Conservation (phyloP, 2,329 filamentous ascomycete genomes). For the Colletotrichum liaoningense region DNA sequence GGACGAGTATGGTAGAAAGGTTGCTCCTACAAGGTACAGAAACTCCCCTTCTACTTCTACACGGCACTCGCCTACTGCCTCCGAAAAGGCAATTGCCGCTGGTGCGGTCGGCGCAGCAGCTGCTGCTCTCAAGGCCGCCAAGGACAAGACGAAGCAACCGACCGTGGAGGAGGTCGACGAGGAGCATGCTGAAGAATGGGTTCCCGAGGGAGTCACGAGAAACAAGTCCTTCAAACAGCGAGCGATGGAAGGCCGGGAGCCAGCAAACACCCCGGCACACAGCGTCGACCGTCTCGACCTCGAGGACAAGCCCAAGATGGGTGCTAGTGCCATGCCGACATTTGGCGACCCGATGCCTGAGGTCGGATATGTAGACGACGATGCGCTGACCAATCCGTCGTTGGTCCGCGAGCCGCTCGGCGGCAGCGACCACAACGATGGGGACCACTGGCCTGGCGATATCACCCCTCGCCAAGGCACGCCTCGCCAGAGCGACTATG, state of each 20-base stretch:
- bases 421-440: constrained; percentile 49
- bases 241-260: constrained; percentile 66
- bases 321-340: constrained; percentile 77
- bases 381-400: constrained; percentile 87
- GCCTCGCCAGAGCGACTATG: constrained; percentile 46
- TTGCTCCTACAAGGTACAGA: constrained; percentile 56
- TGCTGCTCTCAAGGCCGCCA: constrained; percentile 61
- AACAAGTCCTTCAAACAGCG: constrained; percentile 76
- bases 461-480: constrained; percentile 44
- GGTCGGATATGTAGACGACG: constrained; percentile 75
- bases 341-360: constrained; percentile 80
- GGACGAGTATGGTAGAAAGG: constrained; percentile 68
- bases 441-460: constrained; percentile 45
- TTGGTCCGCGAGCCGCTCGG: constrained; percentile 80
- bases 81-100: constrained; percentile 67
- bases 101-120: constrained; percentile 66
- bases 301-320: constrained; percentile 67
- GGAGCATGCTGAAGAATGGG: constrained; percentile 50
- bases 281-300: constrained; percentile 69
- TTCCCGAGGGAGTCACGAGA: constrained; percentile 64
- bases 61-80: constrained; percentile 63
- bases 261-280: constrained; percentile 67
- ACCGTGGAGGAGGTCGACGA: constrained; percentile 46
- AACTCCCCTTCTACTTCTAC: constrained; percentile 65
- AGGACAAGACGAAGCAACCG: constrained; percentile 54